phyloP scores from a whole-genome alignment of 495 filamentous ascomycete species.

The Aspergillus indologenus region DNA sequence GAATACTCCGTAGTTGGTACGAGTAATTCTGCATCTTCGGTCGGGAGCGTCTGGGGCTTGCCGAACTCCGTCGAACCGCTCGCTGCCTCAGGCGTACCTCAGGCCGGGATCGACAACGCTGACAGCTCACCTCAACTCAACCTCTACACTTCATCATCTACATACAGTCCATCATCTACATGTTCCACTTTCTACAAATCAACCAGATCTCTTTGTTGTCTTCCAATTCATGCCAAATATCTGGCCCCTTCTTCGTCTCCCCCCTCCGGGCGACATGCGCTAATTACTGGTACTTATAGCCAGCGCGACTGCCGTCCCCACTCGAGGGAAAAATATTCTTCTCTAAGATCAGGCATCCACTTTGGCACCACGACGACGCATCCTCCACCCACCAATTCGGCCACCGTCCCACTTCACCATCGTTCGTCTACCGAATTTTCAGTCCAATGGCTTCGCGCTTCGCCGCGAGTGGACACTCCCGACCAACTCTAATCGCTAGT shows the following conservation, averaged over 20 bases:
- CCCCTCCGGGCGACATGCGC: background rate
- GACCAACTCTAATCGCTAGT: background rate
- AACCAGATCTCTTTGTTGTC: no score
- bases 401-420: background rate
- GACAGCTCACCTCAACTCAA: no score
- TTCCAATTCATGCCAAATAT: no score
- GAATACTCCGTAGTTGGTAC: no score
- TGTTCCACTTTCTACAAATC: background rate
- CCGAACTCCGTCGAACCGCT: background rate
- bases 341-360: background rate
- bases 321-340: background rate
- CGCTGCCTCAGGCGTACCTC: background rate
- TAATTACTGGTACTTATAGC: background rate
- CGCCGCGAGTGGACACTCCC: background rate
- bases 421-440: background rate
- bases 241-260: background rate
- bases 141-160: background rate
- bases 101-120: background rate
- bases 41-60: background rate
- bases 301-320: background rate
- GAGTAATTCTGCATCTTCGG: background rate
- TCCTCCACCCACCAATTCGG: background rate
- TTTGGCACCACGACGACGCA: background rate
- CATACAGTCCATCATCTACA: no score
- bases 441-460: background rate